These are phyloP conservation scores for Phytophthora podocarpi DNA, from an alignment of 352 stramenopile species.

Conservation along the genomic window DNA sequence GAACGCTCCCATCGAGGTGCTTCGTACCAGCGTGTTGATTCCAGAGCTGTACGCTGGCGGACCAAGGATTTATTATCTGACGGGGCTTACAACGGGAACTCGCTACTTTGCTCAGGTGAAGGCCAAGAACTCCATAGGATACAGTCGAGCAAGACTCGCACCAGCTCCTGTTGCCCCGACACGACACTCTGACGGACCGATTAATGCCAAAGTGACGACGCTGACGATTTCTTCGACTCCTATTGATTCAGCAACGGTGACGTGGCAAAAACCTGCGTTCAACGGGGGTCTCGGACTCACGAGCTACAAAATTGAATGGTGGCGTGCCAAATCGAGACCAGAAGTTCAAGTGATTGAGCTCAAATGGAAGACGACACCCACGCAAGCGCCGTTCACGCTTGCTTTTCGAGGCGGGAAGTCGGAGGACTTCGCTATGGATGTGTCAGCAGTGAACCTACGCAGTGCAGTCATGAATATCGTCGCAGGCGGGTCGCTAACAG, in stretches of 20 bases:
- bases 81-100: slow-evolving; percentile 70
- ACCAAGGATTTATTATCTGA: slow-evolving; percentile 71
- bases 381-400: slow-evolving; percentile 57
- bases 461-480: slow-evolving; percentile 91
- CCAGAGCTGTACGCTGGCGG: slow-evolving; percentile 62
- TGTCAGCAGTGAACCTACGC: slow-evolving; percentile 79
- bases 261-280: slow-evolving; percentile 67
- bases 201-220: slow-evolving; percentile 69
- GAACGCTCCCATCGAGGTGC: slow-evolving; percentile 45
- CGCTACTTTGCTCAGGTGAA: slow-evolving; percentile 90
- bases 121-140: slow-evolving; percentile 67
- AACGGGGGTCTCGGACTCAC: slow-evolving; percentile 69
- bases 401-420: slow-evolving; percentile 75
- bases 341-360: slow-evolving; percentile 90
- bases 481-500: slow-evolving; percentile 12
- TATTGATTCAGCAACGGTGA: slow-evolving; percentile 71
- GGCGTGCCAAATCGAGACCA: slow-evolving; percentile 45
- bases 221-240: slow-evolving; percentile 45
- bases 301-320: slow-evolving; percentile 89
- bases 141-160: slow-evolving; percentile 65
- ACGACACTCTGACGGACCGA: slow-evolving; percentile 47
- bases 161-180: slow-evolving; percentile 63
- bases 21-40: slow-evolving; percentile 28
- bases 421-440: slow-evolving; percentile 72
- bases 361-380: slow-evolving; percentile 73